Evolutionary conservation across 139 green algal species (phyloP).

Genomic region (Chlorella vulgaris): DNA sequence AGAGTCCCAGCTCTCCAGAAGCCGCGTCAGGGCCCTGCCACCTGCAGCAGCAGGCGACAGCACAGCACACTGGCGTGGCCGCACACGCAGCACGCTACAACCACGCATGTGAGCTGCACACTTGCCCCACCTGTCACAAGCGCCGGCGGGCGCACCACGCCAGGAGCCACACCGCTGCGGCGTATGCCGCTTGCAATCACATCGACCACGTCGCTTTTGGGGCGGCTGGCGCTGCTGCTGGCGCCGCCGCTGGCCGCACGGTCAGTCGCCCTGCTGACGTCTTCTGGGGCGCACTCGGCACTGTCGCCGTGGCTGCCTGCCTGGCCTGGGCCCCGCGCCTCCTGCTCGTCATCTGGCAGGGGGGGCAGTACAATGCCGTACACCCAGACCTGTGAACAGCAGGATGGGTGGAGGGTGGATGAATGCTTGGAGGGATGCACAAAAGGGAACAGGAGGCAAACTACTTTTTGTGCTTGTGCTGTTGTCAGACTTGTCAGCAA

Average conservation of each 20-base stretch:
- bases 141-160: conserved; percentile 65
- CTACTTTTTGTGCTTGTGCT: neutral
- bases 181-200: conserved; percentile 12
- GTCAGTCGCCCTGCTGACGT: neutral
- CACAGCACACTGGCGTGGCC: too few species aligned
- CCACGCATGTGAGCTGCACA: too few species aligned
- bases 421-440: neutral
- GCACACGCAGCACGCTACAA: too few species aligned
- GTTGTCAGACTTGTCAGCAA: neutral
- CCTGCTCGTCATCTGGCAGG: neutral
- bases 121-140: conserved; percentile 60
- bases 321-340: neutral
- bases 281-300: neutral
- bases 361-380: conserved; percentile 77
- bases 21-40: too few species aligned
- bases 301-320: neutral
- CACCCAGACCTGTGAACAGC: conserved; percentile 73
- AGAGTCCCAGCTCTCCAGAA: too few species aligned
- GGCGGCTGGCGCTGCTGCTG: neutral
- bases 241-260: too few species aligned
- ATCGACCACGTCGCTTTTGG: conserved; percentile 25
- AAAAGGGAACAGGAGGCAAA: neutral
- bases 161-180: conserved; percentile 20
- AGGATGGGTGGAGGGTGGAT: conserved; percentile 28
- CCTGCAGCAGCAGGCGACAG: too few species aligned